phyloP scores from a whole-genome alignment of 2,329 filamentous ascomycete species.

The Scedosporium dehoogii region DNA sequence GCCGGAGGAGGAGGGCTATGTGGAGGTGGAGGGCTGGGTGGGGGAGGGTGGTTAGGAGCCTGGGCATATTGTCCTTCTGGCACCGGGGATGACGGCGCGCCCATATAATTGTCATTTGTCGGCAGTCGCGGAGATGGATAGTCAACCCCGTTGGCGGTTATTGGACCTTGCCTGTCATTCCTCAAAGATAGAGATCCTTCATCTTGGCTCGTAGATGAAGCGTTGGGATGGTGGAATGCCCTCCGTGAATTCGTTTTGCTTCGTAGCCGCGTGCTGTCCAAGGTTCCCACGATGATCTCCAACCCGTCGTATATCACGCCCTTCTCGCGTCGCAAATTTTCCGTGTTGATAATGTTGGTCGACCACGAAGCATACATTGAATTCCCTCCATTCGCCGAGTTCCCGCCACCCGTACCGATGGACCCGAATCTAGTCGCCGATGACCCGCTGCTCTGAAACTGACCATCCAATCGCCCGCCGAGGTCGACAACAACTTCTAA shows the following conservation, averaged over 20 bases:
- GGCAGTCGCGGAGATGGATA: constrained; percentile 1
- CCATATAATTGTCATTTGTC: background rate
- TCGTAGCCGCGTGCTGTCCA: constrained; percentile 49
- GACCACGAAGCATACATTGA: constrained; percentile 44
- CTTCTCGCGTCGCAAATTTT: constrained; percentile 76
- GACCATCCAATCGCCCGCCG: constrained; percentile 72
- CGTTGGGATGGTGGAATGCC: constrained; percentile 7
- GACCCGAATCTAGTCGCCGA: constrained; percentile 29
- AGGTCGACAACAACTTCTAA: constrained; percentile 89
- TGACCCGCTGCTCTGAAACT: constrained; percentile 54
- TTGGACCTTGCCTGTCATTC: background rate
- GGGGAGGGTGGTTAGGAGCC: constrained; percentile 7
- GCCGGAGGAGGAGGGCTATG: background rate
- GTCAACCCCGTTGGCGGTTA: background rate
- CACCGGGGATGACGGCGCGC: background rate
- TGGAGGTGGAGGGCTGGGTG: constrained; percentile 6
- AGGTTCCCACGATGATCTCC: constrained; percentile 78
- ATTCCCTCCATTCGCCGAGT: constrained; percentile 27
- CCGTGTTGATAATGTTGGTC: constrained; percentile 71
- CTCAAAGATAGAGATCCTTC: constrained; percentile 12
- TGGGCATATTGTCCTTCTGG: background rate
- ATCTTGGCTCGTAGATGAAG: constrained; percentile 22
- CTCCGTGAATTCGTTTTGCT: constrained; percentile 1
- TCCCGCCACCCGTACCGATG: constrained; percentile 15
- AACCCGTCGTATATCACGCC: constrained; percentile 82